phyloP scores from a whole-genome alignment of 2,329 filamentous ascomycete genomes.

The Phyllosticta citriasiana region DNA sequence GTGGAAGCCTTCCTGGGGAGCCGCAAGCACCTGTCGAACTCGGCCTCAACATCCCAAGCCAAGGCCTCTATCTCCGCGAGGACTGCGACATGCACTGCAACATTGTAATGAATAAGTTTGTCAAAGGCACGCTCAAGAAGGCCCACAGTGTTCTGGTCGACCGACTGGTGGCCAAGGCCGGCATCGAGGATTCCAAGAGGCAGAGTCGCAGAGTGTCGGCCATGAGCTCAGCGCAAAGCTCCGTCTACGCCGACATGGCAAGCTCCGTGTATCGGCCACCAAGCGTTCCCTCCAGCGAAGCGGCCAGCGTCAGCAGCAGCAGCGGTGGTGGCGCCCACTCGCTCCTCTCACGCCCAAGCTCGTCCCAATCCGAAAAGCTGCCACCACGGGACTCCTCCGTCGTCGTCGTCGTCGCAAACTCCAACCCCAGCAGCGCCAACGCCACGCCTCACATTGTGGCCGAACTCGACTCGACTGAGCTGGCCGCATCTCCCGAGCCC shows the following conservation, averaged over 20 bases:
- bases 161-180: conserved; percentile 18
- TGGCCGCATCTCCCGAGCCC: not conserved
- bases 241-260: not conserved
- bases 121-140: conserved; percentile 73
- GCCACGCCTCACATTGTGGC: not conserved
- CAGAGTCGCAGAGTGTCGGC: not conserved
- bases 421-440: not conserved
- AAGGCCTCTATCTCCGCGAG: conserved; percentile 72
- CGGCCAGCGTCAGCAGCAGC: not conserved
- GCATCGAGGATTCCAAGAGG: not conserved
- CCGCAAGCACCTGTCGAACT: conserved; percentile 54
- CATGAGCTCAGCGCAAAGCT: not conserved
- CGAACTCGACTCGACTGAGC: not conserved
- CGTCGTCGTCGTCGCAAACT: too few species aligned
- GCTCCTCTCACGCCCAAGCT: not conserved
- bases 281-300: not conserved
- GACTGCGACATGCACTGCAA: conserved; percentile 79
- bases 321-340: not conserved
- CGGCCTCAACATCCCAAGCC: conserved; percentile 52
- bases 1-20: conserved; percentile 62
- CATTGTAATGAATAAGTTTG: conserved; percentile 62
- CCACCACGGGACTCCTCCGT: not conserved
- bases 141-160: conserved; percentile 63
- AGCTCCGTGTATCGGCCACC: not conserved
- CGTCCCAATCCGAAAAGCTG: not conserved